phyloP scores from a whole-genome alignment of 2,329 filamentous ascomycete species.

The Paecilomyces variotii region DNA sequence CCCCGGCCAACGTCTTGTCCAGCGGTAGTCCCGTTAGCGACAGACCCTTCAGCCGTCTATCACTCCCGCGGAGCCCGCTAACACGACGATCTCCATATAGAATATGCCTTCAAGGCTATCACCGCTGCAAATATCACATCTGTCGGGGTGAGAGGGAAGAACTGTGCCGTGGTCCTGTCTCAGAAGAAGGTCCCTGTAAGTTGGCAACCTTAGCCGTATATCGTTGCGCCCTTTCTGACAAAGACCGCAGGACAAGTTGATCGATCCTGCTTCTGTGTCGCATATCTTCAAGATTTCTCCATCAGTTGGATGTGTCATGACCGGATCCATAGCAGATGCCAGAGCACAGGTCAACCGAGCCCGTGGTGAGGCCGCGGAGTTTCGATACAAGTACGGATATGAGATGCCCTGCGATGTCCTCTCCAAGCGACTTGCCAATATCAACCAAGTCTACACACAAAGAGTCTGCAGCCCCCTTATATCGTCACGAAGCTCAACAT shows the following conservation, averaged over 20 bases:
- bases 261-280: conserved; percentile 92
- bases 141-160: conserved; percentile 88
- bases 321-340: conserved; percentile 94
- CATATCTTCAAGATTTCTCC: conserved; percentile 97
- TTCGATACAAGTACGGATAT: conserved; percentile 97
- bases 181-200: conserved; percentile 99
- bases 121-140: conserved; percentile 99
- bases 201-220: conserved; percentile 10
- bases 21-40: not conserved
- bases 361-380: conserved; percentile 91
- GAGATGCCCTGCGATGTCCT: conserved; percentile 98
- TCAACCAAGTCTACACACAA: conserved; percentile 98
- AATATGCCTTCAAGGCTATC: conserved; percentile 99
- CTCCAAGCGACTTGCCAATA: conserved; percentile 94
- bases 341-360: conserved; percentile 87
- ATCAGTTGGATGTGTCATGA: conserved; percentile 96
- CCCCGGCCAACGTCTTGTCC: not conserved
- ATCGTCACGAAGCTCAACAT: conserved; percentile 2
- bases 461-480: conserved; percentile 51
- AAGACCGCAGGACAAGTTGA: conserved; percentile 81
- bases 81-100: conserved; percentile 43
- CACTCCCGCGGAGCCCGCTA: conserved; percentile 12
- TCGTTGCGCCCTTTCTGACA: not conserved
- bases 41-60: not conserved
- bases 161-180: conserved; percentile 92